These are phyloP conservation scores for Atkinsonella hypoxylon DNA, from an alignment of 2,329 filamentous ascomycete genomes.

Conservation along the genomic window DNA sequence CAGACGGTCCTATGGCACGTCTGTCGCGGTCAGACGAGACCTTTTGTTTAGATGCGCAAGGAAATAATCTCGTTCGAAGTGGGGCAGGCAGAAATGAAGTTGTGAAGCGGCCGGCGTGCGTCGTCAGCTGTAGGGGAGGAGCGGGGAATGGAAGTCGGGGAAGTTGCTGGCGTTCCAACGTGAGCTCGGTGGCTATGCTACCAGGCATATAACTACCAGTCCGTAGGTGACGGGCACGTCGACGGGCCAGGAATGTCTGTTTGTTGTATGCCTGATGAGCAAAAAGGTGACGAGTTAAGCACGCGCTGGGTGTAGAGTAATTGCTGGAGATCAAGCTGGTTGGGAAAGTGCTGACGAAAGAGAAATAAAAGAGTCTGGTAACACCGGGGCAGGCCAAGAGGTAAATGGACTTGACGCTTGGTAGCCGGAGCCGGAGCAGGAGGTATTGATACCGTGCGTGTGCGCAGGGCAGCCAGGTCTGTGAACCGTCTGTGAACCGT, in stretches of 20 bases:
- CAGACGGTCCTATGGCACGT: constrained; percentile 7
- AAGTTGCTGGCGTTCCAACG: neutral
- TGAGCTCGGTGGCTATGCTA: neutral
- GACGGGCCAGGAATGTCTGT: neutral
- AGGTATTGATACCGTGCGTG: too few species aligned
- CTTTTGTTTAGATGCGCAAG: constrained; percentile 1
- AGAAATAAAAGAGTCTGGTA: neutral
- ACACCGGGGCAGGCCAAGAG: constrained; percentile 2
- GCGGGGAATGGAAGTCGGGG: constrained; percentile 6
- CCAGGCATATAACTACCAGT: neutral
- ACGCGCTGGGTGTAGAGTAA: neutral
- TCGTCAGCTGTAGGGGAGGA: constrained; percentile 9
- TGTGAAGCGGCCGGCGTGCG: constrained; percentile 1
- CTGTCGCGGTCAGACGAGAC: constrained; percentile 6
- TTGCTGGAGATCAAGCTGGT: neutral
- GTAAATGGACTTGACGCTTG: neutral
- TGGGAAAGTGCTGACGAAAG: neutral
- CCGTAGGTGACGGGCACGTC: neutral
- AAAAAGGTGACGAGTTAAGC: neutral
- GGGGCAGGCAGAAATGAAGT: constrained; percentile 4
- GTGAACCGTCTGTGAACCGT: too few species aligned
- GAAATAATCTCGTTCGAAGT: neutral
- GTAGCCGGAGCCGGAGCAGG: neutral
- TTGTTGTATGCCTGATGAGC: neutral
- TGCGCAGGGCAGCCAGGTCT: too few species aligned